Conservation (phyloP, 2,329 filamentous ascomycete genomes). For the Pyricularia sp. region DNA sequence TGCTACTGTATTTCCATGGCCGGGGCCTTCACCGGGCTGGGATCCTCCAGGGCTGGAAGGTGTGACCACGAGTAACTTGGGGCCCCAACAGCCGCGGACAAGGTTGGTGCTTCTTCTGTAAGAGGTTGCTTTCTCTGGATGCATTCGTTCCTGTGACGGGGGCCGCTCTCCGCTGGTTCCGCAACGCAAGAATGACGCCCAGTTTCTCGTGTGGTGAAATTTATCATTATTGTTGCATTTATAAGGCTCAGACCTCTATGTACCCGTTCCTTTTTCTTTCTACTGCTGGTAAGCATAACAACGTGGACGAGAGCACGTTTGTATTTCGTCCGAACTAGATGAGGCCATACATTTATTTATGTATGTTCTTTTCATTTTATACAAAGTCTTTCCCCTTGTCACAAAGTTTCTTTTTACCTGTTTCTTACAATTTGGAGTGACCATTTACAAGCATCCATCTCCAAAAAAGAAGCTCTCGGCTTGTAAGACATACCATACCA, state of each 20-base stretch:
- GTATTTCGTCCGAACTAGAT: neutral
- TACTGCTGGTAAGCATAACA: neutral
- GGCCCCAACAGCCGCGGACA: neutral
- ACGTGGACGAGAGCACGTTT: neutral
- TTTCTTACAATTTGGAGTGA: neutral
- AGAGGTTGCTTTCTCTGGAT: neutral
- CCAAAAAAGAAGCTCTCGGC: neutral
- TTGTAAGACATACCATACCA: neutral
- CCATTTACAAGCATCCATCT: neutral
- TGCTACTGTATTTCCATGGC: neutral
- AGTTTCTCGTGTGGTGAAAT: neutral
- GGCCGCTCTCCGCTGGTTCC: slow-evolving; percentile 1
- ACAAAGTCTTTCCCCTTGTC: neutral
- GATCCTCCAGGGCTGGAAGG: neutral
- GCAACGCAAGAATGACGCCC: neutral
- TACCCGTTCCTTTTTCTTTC: neutral
- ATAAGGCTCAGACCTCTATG: neutral
- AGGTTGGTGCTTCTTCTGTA: neutral
- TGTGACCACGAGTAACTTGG: neutral
- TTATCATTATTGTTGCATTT: neutral
- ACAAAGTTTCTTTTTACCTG: neutral
- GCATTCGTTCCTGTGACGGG: neutral
- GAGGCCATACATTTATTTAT: neutral
- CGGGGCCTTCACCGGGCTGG: neutral
- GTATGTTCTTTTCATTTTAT: neutral